phyloP scores from a whole-genome alignment of 1,284 basidiomycete genomes.

The Sutorius eximius region DNA sequence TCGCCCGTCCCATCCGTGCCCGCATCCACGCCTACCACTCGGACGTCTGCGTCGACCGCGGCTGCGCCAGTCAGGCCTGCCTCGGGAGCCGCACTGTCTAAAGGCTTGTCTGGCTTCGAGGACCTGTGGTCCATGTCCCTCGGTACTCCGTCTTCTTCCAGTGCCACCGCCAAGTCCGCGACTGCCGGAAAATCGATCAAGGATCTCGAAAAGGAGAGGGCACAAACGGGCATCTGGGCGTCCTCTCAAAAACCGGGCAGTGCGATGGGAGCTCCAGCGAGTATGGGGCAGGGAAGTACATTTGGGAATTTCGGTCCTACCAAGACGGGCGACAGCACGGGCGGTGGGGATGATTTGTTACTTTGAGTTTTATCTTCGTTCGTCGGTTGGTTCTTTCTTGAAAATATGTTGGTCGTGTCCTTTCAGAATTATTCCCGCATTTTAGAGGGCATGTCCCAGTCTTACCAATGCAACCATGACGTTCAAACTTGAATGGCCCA shows the following conservation, averaged over 20 bases:
- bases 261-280: constrained; percentile 7
- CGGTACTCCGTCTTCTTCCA: constrained; percentile 42
- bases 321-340: constrained; percentile 18
- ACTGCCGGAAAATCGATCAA: constrained; percentile 73
- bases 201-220: constrained; percentile 85
- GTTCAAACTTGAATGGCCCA: neutral
- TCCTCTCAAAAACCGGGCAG: constrained; percentile 35
- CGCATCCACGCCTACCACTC: constrained; percentile 9
- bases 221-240: constrained; percentile 76
- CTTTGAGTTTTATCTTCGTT: constrained; percentile 35
- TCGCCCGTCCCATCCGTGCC: constrained; percentile 19
- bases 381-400: neutral
- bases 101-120: constrained; percentile 65
- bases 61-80: constrained; percentile 19
- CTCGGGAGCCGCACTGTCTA: constrained; percentile 28
- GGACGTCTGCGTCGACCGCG: constrained; percentile 5
- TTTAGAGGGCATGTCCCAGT: constrained; percentile 1
- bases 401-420: neutral
- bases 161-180: constrained; percentile 25
- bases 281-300: constrained; percentile 36
- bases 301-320: constrained; percentile 48
- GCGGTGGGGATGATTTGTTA: constrained; percentile 53
- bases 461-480: neutral
- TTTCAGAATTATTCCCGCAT: constrained; percentile 4
- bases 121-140: constrained; percentile 90